phyloP scores from a whole-genome alignment of 768 basidiomycete species.

The Kockovaella imperatae region DNA sequence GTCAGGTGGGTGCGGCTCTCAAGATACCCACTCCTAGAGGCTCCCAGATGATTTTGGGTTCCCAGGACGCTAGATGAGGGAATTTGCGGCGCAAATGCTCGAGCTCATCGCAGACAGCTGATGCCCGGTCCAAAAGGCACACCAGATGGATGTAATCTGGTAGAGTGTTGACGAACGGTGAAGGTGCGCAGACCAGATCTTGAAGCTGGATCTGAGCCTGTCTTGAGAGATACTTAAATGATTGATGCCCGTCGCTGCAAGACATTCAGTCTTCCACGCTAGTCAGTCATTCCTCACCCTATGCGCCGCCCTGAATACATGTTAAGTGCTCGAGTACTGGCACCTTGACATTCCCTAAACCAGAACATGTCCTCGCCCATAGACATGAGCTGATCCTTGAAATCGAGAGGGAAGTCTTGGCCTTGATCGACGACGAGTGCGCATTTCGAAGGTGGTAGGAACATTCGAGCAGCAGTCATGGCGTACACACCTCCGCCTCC shows the following conservation, averaged over 20 bases:
- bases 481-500: constrained; percentile 37
- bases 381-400: constrained; percentile 7
- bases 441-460: constrained; percentile 24
- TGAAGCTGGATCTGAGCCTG: constrained; percentile 17
- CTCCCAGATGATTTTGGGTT: constrained; percentile 31
- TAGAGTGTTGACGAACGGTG: constrained; percentile 15
- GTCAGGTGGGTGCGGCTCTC: neutral
- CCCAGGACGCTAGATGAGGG: constrained; percentile 15
- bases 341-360: constrained; percentile 16
- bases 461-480: constrained; percentile 28
- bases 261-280: neutral
- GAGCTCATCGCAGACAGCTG: constrained; percentile 18
- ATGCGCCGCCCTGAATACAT: constrained; percentile 27
- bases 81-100: neutral
- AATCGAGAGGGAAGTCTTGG: constrained; percentile 23
- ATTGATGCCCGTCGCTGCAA: constrained; percentile 34
- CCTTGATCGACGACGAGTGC: constrained; percentile 31
- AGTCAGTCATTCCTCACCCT: constrained; percentile 17
- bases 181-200: constrained; percentile 26
- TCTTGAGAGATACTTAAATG: constrained; percentile 30
- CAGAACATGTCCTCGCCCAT: constrained; percentile 27
- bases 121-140: constrained; percentile 14
- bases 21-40: constrained; percentile 26
- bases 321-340: constrained; percentile 35
- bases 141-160: constrained; percentile 36